Conservation (phyloP, 257 asterid species). For the Apocynum venetum region DNA sequence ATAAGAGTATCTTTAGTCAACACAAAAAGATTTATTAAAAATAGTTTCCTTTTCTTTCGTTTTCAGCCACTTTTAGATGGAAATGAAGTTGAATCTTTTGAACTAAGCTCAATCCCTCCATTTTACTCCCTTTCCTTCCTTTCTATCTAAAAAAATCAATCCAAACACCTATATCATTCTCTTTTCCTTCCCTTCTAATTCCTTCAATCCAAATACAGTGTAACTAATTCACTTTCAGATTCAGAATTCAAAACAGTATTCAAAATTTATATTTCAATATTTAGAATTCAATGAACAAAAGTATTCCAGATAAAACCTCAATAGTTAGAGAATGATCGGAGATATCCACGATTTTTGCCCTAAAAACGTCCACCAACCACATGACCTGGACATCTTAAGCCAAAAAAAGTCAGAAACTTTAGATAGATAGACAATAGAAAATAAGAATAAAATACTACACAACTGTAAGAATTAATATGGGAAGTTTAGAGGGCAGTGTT, state of each 20-base stretch:
- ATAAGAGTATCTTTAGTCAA: too few relatives aligned
- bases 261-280: not conserved
- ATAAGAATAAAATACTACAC: conserved; percentile 1
- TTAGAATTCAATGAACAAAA: not conserved
- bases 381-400: conserved; percentile 50
- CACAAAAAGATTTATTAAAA: too few relatives aligned
- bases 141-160: too few relatives aligned
- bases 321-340: conserved; percentile 85
- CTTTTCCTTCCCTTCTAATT: too few relatives aligned
- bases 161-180: too few relatives aligned
- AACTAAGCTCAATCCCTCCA: too few relatives aligned
- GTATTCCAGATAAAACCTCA: conserved; percentile 53
- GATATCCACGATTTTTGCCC: conserved; percentile 94
- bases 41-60: too few relatives aligned
- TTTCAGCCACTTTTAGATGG: too few relatives aligned
- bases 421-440: not conserved
- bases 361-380: conserved; percentile 93
- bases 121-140: too few relatives aligned
- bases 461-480: not conserved
- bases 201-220: too few relatives aligned
- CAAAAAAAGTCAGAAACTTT: conserved; percentile 14
- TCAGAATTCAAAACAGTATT: not conserved
- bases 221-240: not conserved
- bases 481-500: not conserved
- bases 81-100: too few relatives aligned